Conservation (phyloP, 495 filamentous ascomycete genomes). For the Podospora sp. region DNA sequence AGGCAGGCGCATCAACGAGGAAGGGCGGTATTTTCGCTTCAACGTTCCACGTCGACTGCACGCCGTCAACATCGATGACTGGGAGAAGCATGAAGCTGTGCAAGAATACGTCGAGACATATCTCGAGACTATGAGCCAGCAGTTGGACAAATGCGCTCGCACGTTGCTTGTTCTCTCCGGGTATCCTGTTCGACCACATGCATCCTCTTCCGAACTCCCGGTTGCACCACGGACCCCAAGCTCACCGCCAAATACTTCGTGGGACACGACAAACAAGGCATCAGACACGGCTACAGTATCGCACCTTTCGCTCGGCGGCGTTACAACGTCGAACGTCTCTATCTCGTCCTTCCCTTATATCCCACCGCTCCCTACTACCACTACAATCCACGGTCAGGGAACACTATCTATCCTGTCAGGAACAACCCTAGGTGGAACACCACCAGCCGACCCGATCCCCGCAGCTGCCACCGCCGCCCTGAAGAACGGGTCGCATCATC, state of each 20-base stretch:
- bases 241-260: not conserved
- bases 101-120: conserved; percentile 16
- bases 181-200: not conserved
- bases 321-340: conserved; percentile 2
- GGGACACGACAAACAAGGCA: not conserved
- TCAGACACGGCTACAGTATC: conserved; percentile 2
- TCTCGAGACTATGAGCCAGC: conserved; percentile 9
- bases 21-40: conserved; percentile 14
- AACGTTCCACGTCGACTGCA: conserved; percentile 4
- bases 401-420: not conserved
- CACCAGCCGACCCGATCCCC: not conserved
- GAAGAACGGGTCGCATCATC: not conserved
- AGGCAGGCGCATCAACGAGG: not conserved
- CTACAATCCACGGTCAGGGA: not conserved
- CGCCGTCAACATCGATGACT: conserved; percentile 1
- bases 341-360: not conserved
- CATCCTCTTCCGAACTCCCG: not conserved
- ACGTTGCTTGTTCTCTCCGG: not conserved
- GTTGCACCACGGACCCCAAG: not conserved
- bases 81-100: conserved; percentile 9
- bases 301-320: not conserved
- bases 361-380: not conserved
- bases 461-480: not conserved
- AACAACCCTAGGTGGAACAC: not conserved
- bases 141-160: conserved; percentile 10